phyloP scores from a whole-genome alignment of 768 basidiomycete genomes.

The Lentinula sp. region DNA sequence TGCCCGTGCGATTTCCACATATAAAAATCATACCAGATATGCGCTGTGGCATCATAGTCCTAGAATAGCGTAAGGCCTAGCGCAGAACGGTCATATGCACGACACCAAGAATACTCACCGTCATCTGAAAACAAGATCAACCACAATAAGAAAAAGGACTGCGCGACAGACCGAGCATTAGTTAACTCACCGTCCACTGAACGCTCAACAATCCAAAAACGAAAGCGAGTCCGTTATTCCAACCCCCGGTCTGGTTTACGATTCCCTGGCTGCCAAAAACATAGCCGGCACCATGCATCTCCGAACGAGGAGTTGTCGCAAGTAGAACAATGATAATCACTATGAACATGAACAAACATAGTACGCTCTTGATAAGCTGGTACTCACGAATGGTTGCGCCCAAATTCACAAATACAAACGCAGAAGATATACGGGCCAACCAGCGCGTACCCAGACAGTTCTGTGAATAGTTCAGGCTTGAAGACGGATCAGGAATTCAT shows the following conservation, averaged over 20 bases:
- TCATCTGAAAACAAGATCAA: conserved; percentile 36
- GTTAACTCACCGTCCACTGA: conserved; percentile 68
- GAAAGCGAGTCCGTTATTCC: conserved; percentile 76
- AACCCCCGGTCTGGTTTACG: conserved; percentile 75
- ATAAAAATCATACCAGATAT: conserved; percentile 58
- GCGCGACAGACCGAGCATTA: conserved; percentile 2
- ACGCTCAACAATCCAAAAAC: conserved; percentile 81
- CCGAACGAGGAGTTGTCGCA: conserved; percentile 60
- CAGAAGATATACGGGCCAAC: conserved; percentile 66
- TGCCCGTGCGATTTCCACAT: conserved; percentile 1
- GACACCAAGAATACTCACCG: conserved; percentile 28
- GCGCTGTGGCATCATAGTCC: conserved; percentile 80
- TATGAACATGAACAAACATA: conserved; percentile 16
- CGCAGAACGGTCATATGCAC: not conserved
- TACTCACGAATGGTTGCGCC: conserved; percentile 64
- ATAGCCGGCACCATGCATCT: conserved; percentile 79
- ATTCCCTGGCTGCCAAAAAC: conserved; percentile 75
- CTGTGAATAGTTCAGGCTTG: conserved; percentile 15
- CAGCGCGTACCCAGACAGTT: conserved; percentile 73
- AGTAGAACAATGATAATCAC: conserved; percentile 84
- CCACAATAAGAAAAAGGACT: not conserved
- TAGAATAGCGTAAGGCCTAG: conserved; percentile 14
- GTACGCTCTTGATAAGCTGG: not conserved
- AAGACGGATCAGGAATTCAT: not conserved
- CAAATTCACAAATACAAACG: conserved; percentile 85